These are phyloP conservation scores for Paracorniculantispora psalliotae DNA, from an alignment of 2,329 filamentous ascomycete genomes.

Conservation along the genomic window DNA sequence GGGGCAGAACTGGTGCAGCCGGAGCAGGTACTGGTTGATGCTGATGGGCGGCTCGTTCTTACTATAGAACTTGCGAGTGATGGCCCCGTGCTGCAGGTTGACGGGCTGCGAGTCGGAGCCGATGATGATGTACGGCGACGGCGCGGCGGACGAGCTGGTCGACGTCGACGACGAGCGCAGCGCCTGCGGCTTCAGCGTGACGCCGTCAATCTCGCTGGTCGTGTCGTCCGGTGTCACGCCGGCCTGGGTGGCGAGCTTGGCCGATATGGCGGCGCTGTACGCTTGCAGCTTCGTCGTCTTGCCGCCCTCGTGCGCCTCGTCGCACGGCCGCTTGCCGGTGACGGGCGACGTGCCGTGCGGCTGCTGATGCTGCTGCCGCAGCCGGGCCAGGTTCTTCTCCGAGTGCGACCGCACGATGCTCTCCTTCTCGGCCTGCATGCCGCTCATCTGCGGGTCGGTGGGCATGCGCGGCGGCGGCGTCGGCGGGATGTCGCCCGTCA, in stretches of 20 bases:
- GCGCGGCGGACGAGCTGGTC: constrained; percentile 16
- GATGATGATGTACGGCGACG: constrained; percentile 54
- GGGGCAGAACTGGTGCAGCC: constrained; percentile 85
- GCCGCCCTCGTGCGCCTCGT: constrained; percentile 5
- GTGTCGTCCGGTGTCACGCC: constrained; percentile 3
- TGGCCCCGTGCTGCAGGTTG: constrained; percentile 74
- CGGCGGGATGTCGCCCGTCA: constrained; percentile 73
- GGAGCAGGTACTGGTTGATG: constrained; percentile 77
- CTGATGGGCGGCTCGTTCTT: constrained; percentile 80
- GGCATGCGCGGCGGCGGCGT: constrained; percentile 66
- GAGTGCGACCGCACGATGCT: constrained; percentile 55
- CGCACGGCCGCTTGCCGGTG: constrained; percentile 12
- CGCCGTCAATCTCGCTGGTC: constrained; percentile 47
- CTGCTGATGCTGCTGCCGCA: constrained; percentile 28
- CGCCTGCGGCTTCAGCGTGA: constrained; percentile 38
- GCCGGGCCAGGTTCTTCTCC: constrained; percentile 44
- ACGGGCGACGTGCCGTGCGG: background rate
- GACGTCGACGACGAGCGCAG: constrained; percentile 24
- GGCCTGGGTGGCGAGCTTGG: constrained; percentile 23
- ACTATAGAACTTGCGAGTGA: constrained; percentile 90
- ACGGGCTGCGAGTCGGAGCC: constrained; percentile 68
- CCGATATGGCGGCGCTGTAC: constrained; percentile 24
- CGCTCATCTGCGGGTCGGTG: constrained; percentile 60
- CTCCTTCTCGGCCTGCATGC: constrained; percentile 58
- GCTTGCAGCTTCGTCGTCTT: constrained; percentile 22